Evolutionary conservation across 2,329 filamentous ascomycete species (phyloP).

Genomic region (Canariomyces notabilis): DNA sequence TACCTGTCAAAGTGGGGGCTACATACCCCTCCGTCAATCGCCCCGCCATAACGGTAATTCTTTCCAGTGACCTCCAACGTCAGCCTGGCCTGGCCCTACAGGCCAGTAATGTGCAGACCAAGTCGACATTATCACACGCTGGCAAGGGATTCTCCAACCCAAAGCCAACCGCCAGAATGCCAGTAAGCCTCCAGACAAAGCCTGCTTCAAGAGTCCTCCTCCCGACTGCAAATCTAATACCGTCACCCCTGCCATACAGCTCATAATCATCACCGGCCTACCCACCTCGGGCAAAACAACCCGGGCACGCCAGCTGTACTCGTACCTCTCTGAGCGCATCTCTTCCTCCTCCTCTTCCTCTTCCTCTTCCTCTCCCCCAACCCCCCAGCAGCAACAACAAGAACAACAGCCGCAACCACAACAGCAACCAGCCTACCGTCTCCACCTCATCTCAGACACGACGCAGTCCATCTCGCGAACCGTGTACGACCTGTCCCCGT

Average conservation of each 20-base stretch:
- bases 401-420: conserved; percentile 8
- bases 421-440: conserved; percentile 47
- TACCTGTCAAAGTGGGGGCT: too few species aligned
- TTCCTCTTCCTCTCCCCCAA: conserved; percentile 24
- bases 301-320: conserved; percentile 60
- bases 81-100: too few species aligned
- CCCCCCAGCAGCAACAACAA: conserved; percentile 19
- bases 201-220: too few species aligned
- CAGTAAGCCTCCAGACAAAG: too few species aligned
- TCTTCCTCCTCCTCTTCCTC: conserved; percentile 30
- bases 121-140: background rate
- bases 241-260: conserved; percentile 34
- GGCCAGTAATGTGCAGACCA: too few species aligned
- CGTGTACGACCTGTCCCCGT: conserved; percentile 62
- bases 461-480: conserved; percentile 62
- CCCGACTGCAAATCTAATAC: background rate
- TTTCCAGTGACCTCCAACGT: too few species aligned
- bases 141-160: background rate
- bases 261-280: conserved; percentile 62
- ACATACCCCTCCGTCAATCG: too few species aligned
- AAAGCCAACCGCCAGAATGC: conserved; percentile 10
- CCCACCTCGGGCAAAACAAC: conserved; percentile 66
- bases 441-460: conserved; percentile 72
- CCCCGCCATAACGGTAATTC: conserved; percentile 15
- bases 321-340: conserved; percentile 58